Conservation (phyloP, 257 asterid genomes). For the Solanum chmielewskii region DNA sequence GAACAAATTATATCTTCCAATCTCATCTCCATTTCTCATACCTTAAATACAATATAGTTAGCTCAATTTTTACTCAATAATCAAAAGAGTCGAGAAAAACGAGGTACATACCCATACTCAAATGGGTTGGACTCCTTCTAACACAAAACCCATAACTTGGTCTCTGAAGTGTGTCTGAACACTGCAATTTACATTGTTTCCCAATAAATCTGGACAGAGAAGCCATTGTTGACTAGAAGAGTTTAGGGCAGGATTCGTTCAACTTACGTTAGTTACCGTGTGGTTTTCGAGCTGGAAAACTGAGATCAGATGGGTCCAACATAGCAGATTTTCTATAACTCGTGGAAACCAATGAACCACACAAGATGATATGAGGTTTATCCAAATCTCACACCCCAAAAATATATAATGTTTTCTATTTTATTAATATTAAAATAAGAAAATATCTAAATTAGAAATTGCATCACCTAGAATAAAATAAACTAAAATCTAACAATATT, state of each 20-base stretch:
- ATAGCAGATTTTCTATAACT: not conserved
- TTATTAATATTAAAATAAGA: not conserved
- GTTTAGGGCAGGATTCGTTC: not conserved
- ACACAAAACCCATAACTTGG: slow-evolving; percentile 6
- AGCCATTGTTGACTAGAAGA: slow-evolving; percentile 16
- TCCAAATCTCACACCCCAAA: not conserved
- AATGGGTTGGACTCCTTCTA: not conserved
- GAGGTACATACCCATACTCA: slow-evolving; percentile 22
- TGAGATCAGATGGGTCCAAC: not conserved
- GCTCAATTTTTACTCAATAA: not conserved
- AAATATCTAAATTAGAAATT: not conserved
- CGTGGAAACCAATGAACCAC: slow-evolving; percentile 23
- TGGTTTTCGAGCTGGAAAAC: not conserved
- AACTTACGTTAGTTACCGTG: not conserved
- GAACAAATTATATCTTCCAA: slow-evolving; percentile 3
- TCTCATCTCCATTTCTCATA: slow-evolving; percentile 6
- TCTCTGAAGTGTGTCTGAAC: slow-evolving; percentile 3
- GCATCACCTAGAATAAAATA: not conserved
- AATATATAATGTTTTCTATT: not conserved
- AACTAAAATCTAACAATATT: not conserved
- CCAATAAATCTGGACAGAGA: slow-evolving; percentile 27
- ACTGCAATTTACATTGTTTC: slow-evolving; percentile 17
- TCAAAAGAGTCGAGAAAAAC: not conserved
- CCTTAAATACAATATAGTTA: slow-evolving; percentile 10
- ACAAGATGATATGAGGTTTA: not conserved